phyloP scores from a whole-genome alignment of 805 yeast genomes.

The Candida chilensis region DNA sequence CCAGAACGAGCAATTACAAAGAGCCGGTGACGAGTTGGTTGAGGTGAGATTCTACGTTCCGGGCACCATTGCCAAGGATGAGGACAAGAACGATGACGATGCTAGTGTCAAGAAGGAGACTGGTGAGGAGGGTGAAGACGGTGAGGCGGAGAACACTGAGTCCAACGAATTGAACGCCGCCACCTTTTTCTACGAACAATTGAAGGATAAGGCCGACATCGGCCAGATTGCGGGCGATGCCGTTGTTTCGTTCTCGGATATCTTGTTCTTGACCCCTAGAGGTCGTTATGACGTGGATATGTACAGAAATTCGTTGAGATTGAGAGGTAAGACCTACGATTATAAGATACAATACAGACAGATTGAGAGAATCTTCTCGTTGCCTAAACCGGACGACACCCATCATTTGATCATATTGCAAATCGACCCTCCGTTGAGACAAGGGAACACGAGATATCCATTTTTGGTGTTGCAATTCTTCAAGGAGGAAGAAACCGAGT shows the following conservation, averaged over 20 bases:
- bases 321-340: constrained; percentile 96
- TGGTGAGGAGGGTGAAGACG: constrained; percentile 18
- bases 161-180: constrained; percentile 57
- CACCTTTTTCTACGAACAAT: constrained; percentile 76
- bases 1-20: constrained; percentile 37
- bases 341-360: constrained; percentile 89
- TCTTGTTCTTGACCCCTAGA: constrained; percentile 91
- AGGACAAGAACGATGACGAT: constrained; percentile 35
- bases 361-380: constrained; percentile 80
- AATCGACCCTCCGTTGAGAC: constrained; percentile 94
- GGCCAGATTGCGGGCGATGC: constrained; percentile 95
- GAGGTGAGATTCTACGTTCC: constrained; percentile 93
- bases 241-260: constrained; percentile 85
- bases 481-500: constrained; percentile 84
- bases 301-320: constrained; percentile 77
- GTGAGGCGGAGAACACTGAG: constrained; percentile 24
- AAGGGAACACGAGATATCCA: constrained; percentile 96
- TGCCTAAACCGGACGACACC: constrained; percentile 91
- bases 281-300: constrained; percentile 97
- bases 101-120: too few relatives aligned
- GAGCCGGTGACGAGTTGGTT: constrained; percentile 91
- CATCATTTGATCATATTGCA: constrained; percentile 85
- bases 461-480: constrained; percentile 85
- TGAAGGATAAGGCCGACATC: constrained; percentile 88
- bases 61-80: constrained; percentile 51